phyloP scores from a whole-genome alignment of 2,329 filamentous ascomycete species.

The Aspergillus vadensis region DNA sequence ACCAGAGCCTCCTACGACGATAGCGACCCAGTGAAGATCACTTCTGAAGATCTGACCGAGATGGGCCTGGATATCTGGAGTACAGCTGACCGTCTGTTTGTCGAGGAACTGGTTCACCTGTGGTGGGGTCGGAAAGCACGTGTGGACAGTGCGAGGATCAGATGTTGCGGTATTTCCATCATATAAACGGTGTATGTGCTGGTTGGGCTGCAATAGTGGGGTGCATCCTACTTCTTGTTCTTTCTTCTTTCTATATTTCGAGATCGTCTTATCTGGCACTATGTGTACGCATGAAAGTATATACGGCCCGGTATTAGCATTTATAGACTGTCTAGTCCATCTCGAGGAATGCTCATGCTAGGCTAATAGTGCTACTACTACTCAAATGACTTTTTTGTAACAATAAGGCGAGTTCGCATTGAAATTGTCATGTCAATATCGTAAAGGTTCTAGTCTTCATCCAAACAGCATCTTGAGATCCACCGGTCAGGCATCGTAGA shows the following conservation, averaged over 20 bases:
- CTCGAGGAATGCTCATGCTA: neutral
- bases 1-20: constrained; percentile 2
- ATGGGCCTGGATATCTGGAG: constrained; percentile 56
- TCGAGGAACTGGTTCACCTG: constrained; percentile 47
- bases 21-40: constrained; percentile 39
- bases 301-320: neutral
- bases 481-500: neutral
- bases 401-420: neutral
- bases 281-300: neutral
- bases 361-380: neutral
- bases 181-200: constrained; percentile 27
- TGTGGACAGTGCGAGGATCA: constrained; percentile 47
- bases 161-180: constrained; percentile 52
- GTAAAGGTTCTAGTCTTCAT: neutral
- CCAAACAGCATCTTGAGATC: neutral
- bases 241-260: neutral
- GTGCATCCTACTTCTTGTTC: neutral
- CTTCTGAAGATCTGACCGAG: constrained; percentile 47
- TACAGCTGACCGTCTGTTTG: constrained; percentile 48
- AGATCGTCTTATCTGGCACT: neutral
- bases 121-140: constrained; percentile 50
- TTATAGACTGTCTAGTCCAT: neutral
- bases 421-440: neutral
- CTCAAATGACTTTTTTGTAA: neutral
- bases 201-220: neutral